phyloP scores from a whole-genome alignment of 2,329 filamentous ascomycete species.

The Trichoderma asperellum region DNA sequence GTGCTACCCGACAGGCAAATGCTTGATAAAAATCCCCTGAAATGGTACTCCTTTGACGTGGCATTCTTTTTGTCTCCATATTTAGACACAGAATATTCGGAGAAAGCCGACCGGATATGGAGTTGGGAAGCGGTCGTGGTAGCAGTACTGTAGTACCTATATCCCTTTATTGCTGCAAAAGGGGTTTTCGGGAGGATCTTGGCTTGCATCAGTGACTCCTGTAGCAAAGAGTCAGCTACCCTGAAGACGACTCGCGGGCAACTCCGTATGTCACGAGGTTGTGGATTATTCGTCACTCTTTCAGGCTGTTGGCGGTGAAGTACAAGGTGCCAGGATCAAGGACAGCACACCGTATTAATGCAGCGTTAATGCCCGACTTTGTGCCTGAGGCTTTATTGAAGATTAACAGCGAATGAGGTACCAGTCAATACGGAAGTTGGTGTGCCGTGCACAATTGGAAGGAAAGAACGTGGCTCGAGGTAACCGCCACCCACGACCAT shows the following conservation, averaged over 20 bases:
- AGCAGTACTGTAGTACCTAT: background rate
- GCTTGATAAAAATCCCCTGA: background rate
- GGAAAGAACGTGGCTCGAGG: background rate
- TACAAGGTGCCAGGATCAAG: background rate
- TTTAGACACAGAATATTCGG: background rate
- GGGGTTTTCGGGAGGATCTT: constrained; percentile 17
- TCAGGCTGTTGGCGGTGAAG: background rate
- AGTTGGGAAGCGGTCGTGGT: background rate
- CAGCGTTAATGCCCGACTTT: background rate
- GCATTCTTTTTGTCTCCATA: constrained; percentile 1
- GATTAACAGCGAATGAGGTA: background rate
- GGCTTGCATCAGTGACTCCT: background rate
- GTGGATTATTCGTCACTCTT: background rate
- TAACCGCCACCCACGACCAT: background rate
- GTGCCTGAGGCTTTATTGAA: background rate
- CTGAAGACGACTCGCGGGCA: background rate
- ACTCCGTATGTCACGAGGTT: background rate
- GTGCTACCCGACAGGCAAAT: background rate
- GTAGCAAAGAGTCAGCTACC: background rate
- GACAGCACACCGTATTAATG: background rate
- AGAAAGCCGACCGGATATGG: constrained; percentile 14
- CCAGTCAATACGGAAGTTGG: background rate
- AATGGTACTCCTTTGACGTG: background rate
- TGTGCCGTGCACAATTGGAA: background rate
- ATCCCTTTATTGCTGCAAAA: constrained; percentile 7